These are phyloP conservation scores for Selaginella tamariscina DNA, from an alignment of 75 land plant genomes.

Conservation along the genomic window DNA sequence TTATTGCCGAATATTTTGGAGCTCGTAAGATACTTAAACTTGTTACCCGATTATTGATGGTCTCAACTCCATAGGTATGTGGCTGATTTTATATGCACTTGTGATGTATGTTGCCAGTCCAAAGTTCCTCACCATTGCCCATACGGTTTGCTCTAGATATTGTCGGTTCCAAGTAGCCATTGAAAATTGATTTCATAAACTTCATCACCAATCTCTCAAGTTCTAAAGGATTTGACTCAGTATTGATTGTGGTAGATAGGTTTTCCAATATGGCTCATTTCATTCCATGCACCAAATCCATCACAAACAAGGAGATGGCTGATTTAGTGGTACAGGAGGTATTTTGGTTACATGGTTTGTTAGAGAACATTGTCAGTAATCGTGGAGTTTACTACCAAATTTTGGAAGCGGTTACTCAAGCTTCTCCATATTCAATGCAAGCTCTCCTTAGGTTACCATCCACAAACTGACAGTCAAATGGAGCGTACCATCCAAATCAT, in stretches of 20 bases:
- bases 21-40: background rate
- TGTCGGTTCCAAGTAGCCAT: background rate
- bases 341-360: background rate
- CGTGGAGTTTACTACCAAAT: background rate
- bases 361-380: background rate
- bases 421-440: no score
- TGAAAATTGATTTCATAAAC: background rate
- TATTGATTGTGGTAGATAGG: background rate
- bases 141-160: background rate
- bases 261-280: background rate
- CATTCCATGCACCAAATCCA: no score
- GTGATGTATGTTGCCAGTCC: background rate
- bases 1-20: background rate
- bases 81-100: background rate
- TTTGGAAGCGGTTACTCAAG: no score
- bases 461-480: no score
- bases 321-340: background rate
- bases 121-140: background rate
- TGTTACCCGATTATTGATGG: background rate
- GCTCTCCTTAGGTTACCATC: no score
- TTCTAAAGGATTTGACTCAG: no score
- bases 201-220: no score
- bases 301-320: background rate
- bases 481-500: no score
- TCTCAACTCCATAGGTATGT: conserved; percentile 1